Conservation (phyloP, 2,329 filamentous ascomycete species). For the Thermoascus crustaceus region DNA sequence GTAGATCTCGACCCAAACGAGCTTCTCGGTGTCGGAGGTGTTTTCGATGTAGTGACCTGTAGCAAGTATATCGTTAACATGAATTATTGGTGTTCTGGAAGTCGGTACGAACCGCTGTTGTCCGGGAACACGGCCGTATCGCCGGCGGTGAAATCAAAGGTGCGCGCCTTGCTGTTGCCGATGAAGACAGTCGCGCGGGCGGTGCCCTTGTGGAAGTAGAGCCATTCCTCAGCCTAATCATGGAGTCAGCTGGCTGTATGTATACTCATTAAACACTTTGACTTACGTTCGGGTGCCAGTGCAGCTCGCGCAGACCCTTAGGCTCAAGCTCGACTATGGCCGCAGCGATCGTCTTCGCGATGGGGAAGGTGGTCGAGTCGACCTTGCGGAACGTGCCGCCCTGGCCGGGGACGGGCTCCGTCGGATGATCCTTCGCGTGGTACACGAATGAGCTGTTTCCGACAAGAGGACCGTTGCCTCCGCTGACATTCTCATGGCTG, state of each 20-base stretch:
- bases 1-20: conserved; percentile 63
- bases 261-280: background rate
- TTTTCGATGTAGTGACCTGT: conserved; percentile 61
- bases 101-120: conserved; percentile 37
- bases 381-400: conserved; percentile 58
- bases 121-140: conserved; percentile 62
- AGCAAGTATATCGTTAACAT: background rate
- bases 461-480: conserved; percentile 41
- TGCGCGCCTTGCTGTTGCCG: conserved; percentile 52
- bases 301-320: conserved; percentile 55
- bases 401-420: conserved; percentile 51
- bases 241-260: background rate
- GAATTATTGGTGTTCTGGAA: background rate
- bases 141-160: conserved; percentile 60
- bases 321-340: conserved; percentile 58
- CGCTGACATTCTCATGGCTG: conserved; percentile 41
- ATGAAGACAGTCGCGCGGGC: conserved; percentile 59
- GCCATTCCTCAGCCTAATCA: conserved; percentile 57
- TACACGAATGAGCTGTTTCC: conserved; percentile 58
- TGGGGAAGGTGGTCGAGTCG: conserved; percentile 60
- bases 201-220: conserved; percentile 59
- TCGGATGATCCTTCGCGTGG: conserved; percentile 47
- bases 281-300: conserved; percentile 61
- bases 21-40: conserved; percentile 53
- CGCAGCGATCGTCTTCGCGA: conserved; percentile 57